Percentiles rank a stretch among this genome's conserved stretches.
phyloP scores from a whole-genome alignment of 257 asterid genomes.

The Scutellaria barbata region DNA sequence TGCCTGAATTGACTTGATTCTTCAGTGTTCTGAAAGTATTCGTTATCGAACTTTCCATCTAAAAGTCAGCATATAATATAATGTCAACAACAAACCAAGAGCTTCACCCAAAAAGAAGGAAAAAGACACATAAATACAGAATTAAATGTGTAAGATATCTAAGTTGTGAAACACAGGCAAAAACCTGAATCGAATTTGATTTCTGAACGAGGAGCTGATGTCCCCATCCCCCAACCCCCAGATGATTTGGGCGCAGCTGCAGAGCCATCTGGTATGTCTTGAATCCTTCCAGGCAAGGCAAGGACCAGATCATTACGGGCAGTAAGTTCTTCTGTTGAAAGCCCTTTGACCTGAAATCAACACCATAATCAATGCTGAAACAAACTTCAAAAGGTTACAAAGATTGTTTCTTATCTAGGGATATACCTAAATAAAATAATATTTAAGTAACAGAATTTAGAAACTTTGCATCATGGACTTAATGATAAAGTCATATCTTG shows the following conservation, averaged over 20 bases:
- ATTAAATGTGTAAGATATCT: slow-evolving; percentile 11
- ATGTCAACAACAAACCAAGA: slow-evolving; percentile 35
- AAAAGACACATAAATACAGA: neutral
- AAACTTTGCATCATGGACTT: neutral
- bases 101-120: slow-evolving; percentile 17
- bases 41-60: slow-evolving; percentile 91
- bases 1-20: slow-evolving; percentile 88
- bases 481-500: neutral
- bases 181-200: slow-evolving; percentile 94
- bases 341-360: slow-evolving; percentile 78
- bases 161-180: slow-evolving; percentile 24
- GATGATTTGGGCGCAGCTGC: slow-evolving; percentile 85
- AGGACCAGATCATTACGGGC: slow-evolving; percentile 90
- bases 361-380: slow-evolving; percentile 14
- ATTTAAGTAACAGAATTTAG: neutral
- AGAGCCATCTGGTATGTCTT: slow-evolving; percentile 93
- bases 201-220: slow-evolving; percentile 88
- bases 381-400: neutral
- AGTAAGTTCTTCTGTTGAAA: slow-evolving; percentile 83
- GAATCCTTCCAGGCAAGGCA: slow-evolving; percentile 92
- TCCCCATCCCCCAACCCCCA: slow-evolving; percentile 86
- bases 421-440: neutral
- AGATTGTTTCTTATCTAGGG: too few species aligned
- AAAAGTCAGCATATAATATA: slow-evolving; percentile 39
- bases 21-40: slow-evolving; percentile 92